These are phyloP conservation scores for Marasmius oreades DNA, from an alignment of 1,284 basidiomycete genomes.

Conservation along the genomic window DNA sequence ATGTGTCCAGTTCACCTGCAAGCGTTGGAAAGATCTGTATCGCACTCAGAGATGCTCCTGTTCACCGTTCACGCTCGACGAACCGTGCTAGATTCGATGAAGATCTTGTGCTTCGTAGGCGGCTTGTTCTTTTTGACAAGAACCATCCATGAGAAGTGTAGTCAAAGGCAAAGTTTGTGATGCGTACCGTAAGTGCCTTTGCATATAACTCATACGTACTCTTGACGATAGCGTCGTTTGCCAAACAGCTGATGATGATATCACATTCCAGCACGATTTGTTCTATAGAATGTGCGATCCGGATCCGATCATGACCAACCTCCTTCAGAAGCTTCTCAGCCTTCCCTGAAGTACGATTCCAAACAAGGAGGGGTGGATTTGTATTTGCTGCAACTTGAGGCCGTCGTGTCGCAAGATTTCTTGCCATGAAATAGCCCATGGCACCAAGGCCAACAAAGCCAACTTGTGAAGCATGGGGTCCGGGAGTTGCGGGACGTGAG, in stretches of 20 bases:
- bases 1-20: constrained; percentile 73
- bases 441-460: constrained; percentile 67
- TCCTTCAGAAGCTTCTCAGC: constrained; percentile 52
- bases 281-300: constrained; percentile 50
- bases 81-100: constrained; percentile 81
- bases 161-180: neutral
- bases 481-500: constrained; percentile 54
- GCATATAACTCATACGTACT: constrained; percentile 64
- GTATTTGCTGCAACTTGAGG: constrained; percentile 31
- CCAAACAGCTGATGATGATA: constrained; percentile 76
- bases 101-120: constrained; percentile 58
- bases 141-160: constrained; percentile 12
- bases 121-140: constrained; percentile 31
- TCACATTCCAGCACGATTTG: constrained; percentile 70
- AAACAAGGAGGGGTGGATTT: constrained; percentile 50
- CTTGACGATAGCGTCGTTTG: constrained; percentile 72
- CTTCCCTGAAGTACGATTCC: constrained; percentile 65
- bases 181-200: constrained; percentile 44
- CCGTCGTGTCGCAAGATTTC: constrained; percentile 62
- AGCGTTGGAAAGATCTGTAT: constrained; percentile 65
- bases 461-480: constrained; percentile 33
- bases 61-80: constrained; percentile 21
- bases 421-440: constrained; percentile 74
- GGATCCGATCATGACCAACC: constrained; percentile 47
- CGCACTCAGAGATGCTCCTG: constrained; percentile 3